Evolutionary conservation across 441 rosid species (phyloP), one percentile per base, ranked within the genome.

Genomic region (Oxalis stricta): DNA sequence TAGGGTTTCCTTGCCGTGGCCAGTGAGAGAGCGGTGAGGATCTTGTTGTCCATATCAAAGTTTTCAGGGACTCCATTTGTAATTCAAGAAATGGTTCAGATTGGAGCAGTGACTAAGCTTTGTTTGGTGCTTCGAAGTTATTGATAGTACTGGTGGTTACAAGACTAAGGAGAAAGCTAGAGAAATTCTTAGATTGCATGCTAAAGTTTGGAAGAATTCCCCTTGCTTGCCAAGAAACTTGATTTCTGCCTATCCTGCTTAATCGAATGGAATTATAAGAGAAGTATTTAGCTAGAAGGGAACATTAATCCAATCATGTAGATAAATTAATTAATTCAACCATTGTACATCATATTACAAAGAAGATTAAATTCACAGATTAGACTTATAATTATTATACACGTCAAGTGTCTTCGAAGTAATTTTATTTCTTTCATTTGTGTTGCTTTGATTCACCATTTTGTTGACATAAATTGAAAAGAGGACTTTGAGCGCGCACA

Each of bases 91-190:
- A 84, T 82, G 97, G 22, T 79, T 67, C 78, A 72, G 50, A 41
- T 82, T 10, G 88, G 95, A 6, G 83, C 73, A 31, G 95, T 76
- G 55, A 73, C 82, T 1, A 89, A 89, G 61, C 22, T 89, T 52
- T 82, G 86, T 46, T 45, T 79, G 60, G 82, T 89, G 26, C 63
- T 82, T 38, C 95, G 81, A 65, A 64, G 70, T 1, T 74, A 79
- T 10, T 59, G n/a, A n/a, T n/a, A n/a, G n/a, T n/a, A n/a, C n/a
- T n/a, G n/a, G 77, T 28, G 63, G 72, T 15, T 48, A 13, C 38
- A 71, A 59, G 60, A 70, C 55, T 10, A 69, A 79, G 55, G 94
- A 77, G 2, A 82, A 65, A 64, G 94, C 88, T 0, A 66, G 45
- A 11, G 86, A 88, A 42, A 48, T 76, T 36, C 78, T 88, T 18